Base-by-base conservation (phyloP, 1,139 yeast species). In the Trichomonascaceae sp. region DNA sequence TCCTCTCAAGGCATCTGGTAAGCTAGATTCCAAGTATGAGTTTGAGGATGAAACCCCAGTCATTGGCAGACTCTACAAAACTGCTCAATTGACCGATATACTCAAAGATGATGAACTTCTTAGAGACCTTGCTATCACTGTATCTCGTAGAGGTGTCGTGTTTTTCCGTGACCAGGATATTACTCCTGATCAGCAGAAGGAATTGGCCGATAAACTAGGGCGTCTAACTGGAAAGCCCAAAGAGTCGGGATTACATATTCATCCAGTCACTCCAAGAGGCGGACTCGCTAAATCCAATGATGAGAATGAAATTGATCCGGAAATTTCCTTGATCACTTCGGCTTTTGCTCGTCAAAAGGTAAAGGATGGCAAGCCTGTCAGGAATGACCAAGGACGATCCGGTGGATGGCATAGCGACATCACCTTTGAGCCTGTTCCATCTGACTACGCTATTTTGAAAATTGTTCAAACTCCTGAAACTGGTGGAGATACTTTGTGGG, bases 141-240 rank as follows among this genome's bases (percentile, higher is more conserved):
- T 81, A 49, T 85, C 85, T n/a, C 78, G 81, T 67, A 75, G 87
- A 62, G 89, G 88, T 47, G 84, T 83, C 51, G 83, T 82, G 43
- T 80, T 83, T 8, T 83, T 84, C 56, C 50, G 64, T n/a, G 57
- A 58, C 49, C 61, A 60, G 52, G 60, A 58, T 54, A 64, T 77
- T 51, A 63, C 78, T 17, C 78, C 79, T 12, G 74, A 72, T 59
- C 73, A 71, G 52, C 81, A 77, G 60, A 64, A 70, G 55, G 76
- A 74, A 53, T 63, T 77, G 89, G 85, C 81, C 17, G 71, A 71
- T 53, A 77, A 82, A 61, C 83, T 76, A 59, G 89, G 89, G n/a
- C 79, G 81, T 18, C 72, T 82, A 52, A 87, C 84, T 65, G 79
- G 84, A 49, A 88, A 84, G 66, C 87, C 88, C 19, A 76, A 75